Conservation (phyloP, 2,329 filamentous ascomycete genomes). For the Pseudopyrenochaeta lycopersici region DNA sequence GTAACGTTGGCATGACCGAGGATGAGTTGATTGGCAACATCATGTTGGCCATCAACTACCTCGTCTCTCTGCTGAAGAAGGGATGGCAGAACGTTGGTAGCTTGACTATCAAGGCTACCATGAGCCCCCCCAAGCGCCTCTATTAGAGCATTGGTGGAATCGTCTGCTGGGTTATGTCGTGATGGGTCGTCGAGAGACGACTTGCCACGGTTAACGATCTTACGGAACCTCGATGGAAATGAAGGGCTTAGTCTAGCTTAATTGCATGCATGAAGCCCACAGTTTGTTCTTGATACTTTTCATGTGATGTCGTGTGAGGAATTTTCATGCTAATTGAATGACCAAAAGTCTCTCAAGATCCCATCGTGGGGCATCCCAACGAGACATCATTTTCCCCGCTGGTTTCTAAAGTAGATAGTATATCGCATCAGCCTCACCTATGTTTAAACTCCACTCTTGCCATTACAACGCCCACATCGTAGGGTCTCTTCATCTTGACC, state of each 20-base stretch:
- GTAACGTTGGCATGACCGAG: constrained; percentile 91
- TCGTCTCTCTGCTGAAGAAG: constrained; percentile 98
- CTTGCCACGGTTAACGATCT: constrained; percentile 24
- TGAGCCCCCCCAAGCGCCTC: constrained; percentile 97
- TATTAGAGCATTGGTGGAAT: constrained; percentile 71
- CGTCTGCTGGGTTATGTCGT: constrained; percentile 23
- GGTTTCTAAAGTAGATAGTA: too few species aligned
- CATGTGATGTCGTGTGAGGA: not conserved
- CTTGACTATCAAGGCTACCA: constrained; percentile 99
- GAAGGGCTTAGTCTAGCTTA: constrained; percentile 44
- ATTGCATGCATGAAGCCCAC: constrained; percentile 42
- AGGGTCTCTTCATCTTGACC: too few species aligned
- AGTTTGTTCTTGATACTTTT: not conserved
- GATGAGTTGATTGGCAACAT: constrained; percentile 98
- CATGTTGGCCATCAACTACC: constrained; percentile 97
- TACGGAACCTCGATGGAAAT: constrained; percentile 28
- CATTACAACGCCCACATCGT: too few species aligned
- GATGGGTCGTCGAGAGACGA: constrained; percentile 25
- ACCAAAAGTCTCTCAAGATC: too few species aligned
- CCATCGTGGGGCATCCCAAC: too few species aligned
- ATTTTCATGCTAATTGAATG: too few species aligned
- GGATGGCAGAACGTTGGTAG: constrained; percentile 99
- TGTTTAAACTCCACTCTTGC: too few species aligned
- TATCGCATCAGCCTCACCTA: too few species aligned
- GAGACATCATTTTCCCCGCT: too few species aligned